Evolutionary conservation across 2,329 filamentous ascomycete genomes (phyloP), one percentile per base, ranked within the genome.

Genomic region (Colletotrichum filicis): DNA sequence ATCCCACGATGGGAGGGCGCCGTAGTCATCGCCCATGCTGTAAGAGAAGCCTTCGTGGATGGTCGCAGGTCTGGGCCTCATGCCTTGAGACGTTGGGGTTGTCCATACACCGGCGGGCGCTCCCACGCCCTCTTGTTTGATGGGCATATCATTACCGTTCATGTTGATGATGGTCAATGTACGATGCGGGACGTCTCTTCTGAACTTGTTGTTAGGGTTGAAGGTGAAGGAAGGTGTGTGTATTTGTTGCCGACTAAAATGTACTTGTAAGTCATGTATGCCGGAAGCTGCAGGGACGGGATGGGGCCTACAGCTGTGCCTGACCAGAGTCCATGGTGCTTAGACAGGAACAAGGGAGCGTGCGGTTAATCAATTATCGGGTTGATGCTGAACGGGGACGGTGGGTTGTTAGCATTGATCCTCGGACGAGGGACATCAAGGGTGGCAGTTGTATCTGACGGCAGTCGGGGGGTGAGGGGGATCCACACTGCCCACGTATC

Each of bases 1-100:
- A 76, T 91, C 89, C 90, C 90, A 92, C 3, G 88, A 85, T 19
- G 87, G 84, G 58, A 91, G 79, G 5, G 85, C 83, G 58, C 84
- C 83, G 75, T 86, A 89, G 57, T 88, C 86, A 74, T 90, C 88
- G 46, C 85, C 84, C 74, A 89, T 82, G 77, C 87, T 89, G 80
- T 89, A 92, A 22, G 88, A 88, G 78, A 91, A 91, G 64, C 87
- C 88, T 78, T 91, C 89, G 76, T 91, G 89, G 70, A 91, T 90
- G 52, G 89, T 90, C 56, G 87, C 87, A 67, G 90, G 89, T 52
- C 89, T 86, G 59, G 87, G 87, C 74, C 87, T 85, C 76, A 85
- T 80, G 71, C 85, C 81, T 66, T 88, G 86, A 53, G 88, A 83
- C 14, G 84, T 85, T 9, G 89, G 87, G 62, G 88, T 88, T 69